These are phyloP conservation scores for Nakazawaea anatomiae DNA, from an alignment of 805 yeast species.

Conservation along the genomic window DNA sequence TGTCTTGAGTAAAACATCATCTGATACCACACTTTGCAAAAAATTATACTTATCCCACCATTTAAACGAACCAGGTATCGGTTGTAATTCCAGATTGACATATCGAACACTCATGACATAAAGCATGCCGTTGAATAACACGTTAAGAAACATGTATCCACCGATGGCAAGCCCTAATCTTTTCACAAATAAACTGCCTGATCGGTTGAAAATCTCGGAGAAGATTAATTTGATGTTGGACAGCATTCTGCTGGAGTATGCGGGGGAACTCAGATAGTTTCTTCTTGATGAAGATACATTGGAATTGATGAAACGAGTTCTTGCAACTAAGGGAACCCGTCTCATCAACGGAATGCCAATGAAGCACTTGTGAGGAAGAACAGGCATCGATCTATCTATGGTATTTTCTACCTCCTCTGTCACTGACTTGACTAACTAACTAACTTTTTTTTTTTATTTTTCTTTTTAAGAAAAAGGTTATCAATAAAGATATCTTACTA, in stretches of 20 bases:
- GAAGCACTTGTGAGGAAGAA: neutral
- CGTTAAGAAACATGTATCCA: constrained; percentile 33
- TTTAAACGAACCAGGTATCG: constrained; percentile 22
- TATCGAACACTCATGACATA: constrained; percentile 24
- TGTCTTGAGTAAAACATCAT: constrained; percentile 26
- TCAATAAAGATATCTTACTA: too few relatives aligned
- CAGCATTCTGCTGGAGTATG: neutral
- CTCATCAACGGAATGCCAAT: neutral
- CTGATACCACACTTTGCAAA: constrained; percentile 33
- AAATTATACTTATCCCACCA: constrained; percentile 21
- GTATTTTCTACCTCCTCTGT: too few relatives aligned
- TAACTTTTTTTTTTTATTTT: too few relatives aligned
- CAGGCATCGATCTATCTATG: neutral
- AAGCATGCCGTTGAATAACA: constrained; percentile 28
- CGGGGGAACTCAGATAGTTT: neutral
- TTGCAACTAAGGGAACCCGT: neutral
- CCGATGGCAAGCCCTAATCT: constrained; percentile 37
- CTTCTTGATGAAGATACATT: neutral
- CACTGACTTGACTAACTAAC: too few relatives aligned
- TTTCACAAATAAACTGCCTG: constrained; percentile 38
- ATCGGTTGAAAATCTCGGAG: constrained; percentile 13
- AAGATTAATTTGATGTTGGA: constrained; percentile 2
- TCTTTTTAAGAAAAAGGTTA: too few relatives aligned
- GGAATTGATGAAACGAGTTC: too few relatives aligned
- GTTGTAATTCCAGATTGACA: constrained; percentile 19